phyloP scores from a whole-genome alignment of 2,329 filamentous ascomycete genomes.

The Magnaporthales sp. region DNA sequence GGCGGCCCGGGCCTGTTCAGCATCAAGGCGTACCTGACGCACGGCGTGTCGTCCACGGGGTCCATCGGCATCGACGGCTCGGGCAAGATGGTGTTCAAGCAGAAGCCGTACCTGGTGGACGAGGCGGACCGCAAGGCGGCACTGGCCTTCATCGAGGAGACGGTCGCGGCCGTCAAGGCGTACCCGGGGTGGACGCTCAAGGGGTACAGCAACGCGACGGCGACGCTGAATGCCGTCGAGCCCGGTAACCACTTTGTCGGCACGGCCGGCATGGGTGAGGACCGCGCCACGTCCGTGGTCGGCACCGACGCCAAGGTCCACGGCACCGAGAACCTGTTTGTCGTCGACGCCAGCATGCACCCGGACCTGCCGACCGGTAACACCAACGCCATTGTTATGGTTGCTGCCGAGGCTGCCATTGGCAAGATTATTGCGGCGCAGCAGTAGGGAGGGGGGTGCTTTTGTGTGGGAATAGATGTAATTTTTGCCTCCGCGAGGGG shows the following conservation, averaged over 20 bases:
- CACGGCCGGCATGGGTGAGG: neutral
- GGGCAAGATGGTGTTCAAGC: conserved; percentile 17
- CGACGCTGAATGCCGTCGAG: neutral
- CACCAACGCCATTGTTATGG: neutral
- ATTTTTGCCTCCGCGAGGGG: neutral
- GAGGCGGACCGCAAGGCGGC: conserved; percentile 47
- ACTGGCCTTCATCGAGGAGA: conserved; percentile 37
- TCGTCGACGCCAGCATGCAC: neutral
- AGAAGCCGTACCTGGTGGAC: conserved; percentile 42
- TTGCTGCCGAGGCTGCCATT: neutral
- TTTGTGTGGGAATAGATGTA: neutral
- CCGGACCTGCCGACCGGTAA: neutral
- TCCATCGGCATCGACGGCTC: conserved; percentile 26
- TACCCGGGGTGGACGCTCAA: neutral
- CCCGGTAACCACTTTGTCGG: neutral
- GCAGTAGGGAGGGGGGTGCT: neutral
- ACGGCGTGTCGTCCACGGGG: conserved; percentile 38
- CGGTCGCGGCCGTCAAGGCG: conserved; percentile 33
- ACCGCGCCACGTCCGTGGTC: conserved; percentile 27
- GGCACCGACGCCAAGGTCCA: neutral
- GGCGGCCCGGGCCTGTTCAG: conserved; percentile 20
- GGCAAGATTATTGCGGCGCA: neutral
- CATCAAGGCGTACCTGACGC: conserved; percentile 40
- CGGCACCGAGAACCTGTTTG: neutral
- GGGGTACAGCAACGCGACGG: neutral